Evolutionary conservation across 176 grass and related monocot species (phyloP), one percentile per base, ranked within the genome.

Genomic region (Elaeis guineensis): DNA sequence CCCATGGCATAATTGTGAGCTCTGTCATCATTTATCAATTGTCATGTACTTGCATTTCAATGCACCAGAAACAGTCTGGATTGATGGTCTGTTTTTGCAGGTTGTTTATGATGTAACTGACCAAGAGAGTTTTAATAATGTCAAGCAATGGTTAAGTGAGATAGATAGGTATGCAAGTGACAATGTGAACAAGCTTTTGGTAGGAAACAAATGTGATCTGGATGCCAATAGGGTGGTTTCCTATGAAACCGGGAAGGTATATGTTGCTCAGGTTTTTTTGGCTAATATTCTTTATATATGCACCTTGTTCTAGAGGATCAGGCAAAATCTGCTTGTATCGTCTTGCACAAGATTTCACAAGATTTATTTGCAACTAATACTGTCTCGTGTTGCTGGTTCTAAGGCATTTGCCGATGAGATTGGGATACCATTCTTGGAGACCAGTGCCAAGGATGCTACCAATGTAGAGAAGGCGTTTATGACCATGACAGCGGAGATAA

Each of bases 381-480:
- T 0, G 14, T 44, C 35, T 14, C 8, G 1, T 44, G 35, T 44
- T 44, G 8, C 11, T 44, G 35, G 5, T 44, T 44, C 8, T 44
- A 44, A 88, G 85, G 76, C 79, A 49, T 69, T 88, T 70, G 85
- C 76, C 54, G 85, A 83, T 79, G 79, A 83, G 67, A 88, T 88
- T 53, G 85, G 85, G 39, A 88, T 83, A 63, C 85, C 85, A 6
- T 88, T 88, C 59, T 61, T 88, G 26, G 85, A 88, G 69, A 88
- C 85, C 22, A 88, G 85, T 83, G 85, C 85, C 25, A 88, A 88
- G 72, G 72, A 88, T 83, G 75, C 85, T 66, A 88, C 79, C 50
- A 88, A 88, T 73, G 85, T 88, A 48, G 85, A 88, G 32, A 74
- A 88, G 59, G 85, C 85, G 6, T 88, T 88, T 59, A 83, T 88